Conservation (phyloP, 495 filamentous ascomycete species). For the Penicillium pancosmium region DNA sequence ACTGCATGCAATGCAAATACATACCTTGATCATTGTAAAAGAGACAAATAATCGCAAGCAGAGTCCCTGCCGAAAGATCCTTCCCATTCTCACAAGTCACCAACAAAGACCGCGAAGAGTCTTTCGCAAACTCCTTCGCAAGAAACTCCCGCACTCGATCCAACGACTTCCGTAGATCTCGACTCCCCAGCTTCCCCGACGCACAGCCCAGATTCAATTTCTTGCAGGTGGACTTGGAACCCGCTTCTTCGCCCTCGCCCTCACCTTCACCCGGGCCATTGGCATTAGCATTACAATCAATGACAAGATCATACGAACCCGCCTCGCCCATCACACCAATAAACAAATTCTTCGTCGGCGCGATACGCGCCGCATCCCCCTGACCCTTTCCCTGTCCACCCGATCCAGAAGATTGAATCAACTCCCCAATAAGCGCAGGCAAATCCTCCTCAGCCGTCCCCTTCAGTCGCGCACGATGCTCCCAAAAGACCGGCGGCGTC, state of each 20-base stretch:
- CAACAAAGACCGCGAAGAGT: constrained; percentile 45
- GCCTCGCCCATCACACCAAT: constrained; percentile 28
- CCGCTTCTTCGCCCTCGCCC: constrained; percentile 13
- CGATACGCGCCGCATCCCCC: constrained; percentile 33
- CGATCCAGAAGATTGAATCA: constrained; percentile 40
- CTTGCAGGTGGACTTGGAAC: constrained; percentile 20
- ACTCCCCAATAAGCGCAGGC: constrained; percentile 58
- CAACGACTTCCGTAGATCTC: constrained; percentile 70
- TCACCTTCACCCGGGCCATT: constrained; percentile 29
- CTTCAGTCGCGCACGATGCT: constrained; percentile 57
- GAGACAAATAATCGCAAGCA: constrained; percentile 64
- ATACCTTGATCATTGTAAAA: constrained; percentile 61
- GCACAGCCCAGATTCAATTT: constrained; percentile 65
- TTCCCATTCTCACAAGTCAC: constrained; percentile 64
- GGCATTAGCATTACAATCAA: constrained; percentile 45
- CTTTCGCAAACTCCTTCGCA: constrained; percentile 29
- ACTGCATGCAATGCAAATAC: constrained; percentile 5
- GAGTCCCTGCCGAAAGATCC: constrained; percentile 65
- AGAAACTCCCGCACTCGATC: constrained; percentile 54
- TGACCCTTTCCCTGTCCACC: background rate
- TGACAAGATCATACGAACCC: constrained; percentile 45
- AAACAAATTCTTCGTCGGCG: constrained; percentile 45
- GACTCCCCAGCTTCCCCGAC: constrained; percentile 70
- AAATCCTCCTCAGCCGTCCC: constrained; percentile 64
- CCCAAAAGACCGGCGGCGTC: constrained; percentile 79